Conservation (phyloP, 2,329 filamentous ascomycete species). For the Fusarium mangiferae region DNA sequence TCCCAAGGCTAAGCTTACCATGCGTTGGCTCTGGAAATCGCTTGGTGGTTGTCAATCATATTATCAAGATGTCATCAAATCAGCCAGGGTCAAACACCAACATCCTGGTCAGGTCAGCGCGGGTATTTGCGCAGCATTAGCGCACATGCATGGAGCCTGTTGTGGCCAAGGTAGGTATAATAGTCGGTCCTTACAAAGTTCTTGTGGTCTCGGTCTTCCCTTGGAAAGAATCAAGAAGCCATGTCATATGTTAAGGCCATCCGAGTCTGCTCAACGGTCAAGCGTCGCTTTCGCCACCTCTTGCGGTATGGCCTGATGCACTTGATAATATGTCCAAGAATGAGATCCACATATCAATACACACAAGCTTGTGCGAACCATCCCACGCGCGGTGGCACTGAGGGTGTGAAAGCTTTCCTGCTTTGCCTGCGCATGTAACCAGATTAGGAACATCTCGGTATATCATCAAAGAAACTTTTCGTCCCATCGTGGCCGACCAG, state of each 20-base stretch:
- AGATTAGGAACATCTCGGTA: background rate
- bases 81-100: background rate
- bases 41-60: constrained; percentile 23
- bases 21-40: constrained; percentile 1
- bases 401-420: background rate
- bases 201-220: background rate
- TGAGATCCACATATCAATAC: background rate
- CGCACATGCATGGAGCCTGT: constrained; percentile 3
- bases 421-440: background rate
- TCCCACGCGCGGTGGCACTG: background rate
- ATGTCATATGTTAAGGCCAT: background rate
- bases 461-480: background rate
- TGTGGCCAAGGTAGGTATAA: constrained; percentile 19
- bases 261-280: constrained; percentile 4
- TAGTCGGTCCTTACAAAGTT: constrained; percentile 8
- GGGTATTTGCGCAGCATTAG: constrained; percentile 7
- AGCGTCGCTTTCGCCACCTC: constrained; percentile 19
- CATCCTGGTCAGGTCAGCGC: constrained; percentile 13
- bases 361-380: constrained; percentile 1
- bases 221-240: constrained; percentile 3
- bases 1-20: background rate
- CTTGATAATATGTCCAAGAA: constrained; percentile 1
- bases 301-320: constrained; percentile 9
- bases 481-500: background rate
- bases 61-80: constrained; percentile 22